Percentiles rank a stretch among this genome's conserved stretches.
phyloP scores from a whole-genome alignment of 1,284 basidiomycete species.

The Papiliotrema terrestris region DNA sequence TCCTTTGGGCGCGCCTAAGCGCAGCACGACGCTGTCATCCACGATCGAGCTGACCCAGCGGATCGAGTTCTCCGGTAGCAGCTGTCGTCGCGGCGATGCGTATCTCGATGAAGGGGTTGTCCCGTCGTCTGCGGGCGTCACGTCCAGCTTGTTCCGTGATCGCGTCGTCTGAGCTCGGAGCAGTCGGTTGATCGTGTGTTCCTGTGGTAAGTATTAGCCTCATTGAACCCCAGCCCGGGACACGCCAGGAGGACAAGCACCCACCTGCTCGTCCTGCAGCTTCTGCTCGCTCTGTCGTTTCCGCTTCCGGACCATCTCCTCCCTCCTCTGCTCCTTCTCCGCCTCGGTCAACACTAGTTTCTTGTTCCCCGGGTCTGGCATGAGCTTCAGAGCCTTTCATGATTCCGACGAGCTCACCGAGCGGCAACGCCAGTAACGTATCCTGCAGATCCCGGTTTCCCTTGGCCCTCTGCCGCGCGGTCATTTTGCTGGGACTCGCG shows the following conservation, averaged over 20 bases:
- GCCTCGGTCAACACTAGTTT: conserved; percentile 70
- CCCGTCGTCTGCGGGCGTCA: conserved; percentile 48
- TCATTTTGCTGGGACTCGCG: conserved; percentile 28
- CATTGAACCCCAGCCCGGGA: neutral
- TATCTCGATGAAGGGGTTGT: conserved; percentile 56
- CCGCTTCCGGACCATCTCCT: conserved; percentile 80
- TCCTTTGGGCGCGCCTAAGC: conserved; percentile 27
- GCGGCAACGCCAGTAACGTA: conserved; percentile 25
- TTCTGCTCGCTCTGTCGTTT: conserved; percentile 84
- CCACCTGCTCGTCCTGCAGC: conserved; percentile 84
- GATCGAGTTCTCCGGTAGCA: conserved; percentile 46
- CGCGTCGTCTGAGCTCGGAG: conserved; percentile 76
- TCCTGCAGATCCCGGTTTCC: conserved; percentile 27
- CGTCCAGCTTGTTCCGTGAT: conserved; percentile 62
- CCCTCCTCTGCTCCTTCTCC: conserved; percentile 72
- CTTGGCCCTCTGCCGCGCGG: conserved; percentile 33
- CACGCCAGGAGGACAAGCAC: conserved; percentile 8
- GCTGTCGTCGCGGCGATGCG: conserved; percentile 51
- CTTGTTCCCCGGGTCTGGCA: conserved; percentile 59
- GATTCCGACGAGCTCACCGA: conserved; percentile 15
- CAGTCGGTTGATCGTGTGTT: conserved; percentile 82
- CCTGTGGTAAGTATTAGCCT: conserved; percentile 15
- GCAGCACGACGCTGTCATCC: conserved; percentile 13
- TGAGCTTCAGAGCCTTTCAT: neutral
- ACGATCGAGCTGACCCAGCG: conserved; percentile 18